Conservation (phyloP, 2,329 filamentous ascomycete genomes). For the Juglanconis sp. region DNA sequence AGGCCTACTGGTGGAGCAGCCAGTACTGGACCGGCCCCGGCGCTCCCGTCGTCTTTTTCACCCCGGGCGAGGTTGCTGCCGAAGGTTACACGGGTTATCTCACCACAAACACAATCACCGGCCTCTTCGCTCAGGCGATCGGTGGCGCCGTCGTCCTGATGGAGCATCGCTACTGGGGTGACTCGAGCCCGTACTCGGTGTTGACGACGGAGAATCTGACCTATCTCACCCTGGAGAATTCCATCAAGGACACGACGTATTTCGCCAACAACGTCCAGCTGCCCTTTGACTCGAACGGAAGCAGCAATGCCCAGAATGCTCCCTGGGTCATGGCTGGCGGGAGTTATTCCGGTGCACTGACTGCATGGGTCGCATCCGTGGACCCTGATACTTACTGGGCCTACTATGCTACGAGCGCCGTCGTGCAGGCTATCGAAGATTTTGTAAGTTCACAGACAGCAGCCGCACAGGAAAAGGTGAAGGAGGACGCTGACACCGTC, state of each 20-base stretch:
- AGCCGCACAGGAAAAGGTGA: too few species aligned
- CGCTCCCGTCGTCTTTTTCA: conserved; percentile 38
- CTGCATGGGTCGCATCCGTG: conserved; percentile 48
- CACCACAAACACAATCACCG: conserved; percentile 37
- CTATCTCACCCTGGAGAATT: conserved; percentile 39
- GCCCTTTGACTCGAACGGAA: conserved; percentile 45
- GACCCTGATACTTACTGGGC: conserved; percentile 58
- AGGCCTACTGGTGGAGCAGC: conserved; percentile 39
- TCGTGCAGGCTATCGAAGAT: conserved; percentile 48
- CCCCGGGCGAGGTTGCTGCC: conserved; percentile 37
- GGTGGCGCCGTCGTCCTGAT: conserved; percentile 38
- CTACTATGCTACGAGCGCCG: conserved; percentile 54
- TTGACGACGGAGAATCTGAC: conserved; percentile 36
- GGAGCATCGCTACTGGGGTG: conserved; percentile 43
- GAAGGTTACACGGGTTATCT: conserved; percentile 37
- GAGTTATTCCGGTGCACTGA: conserved; percentile 53
- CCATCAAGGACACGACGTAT: conserved; percentile 38
- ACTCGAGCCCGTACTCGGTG: conserved; percentile 33
- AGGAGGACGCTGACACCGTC: not conserved
- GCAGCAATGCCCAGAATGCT: conserved; percentile 44
- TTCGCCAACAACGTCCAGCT: conserved; percentile 42
- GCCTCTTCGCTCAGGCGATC: conserved; percentile 35
- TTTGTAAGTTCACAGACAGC: conserved; percentile 29
- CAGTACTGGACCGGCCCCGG: conserved; percentile 39
- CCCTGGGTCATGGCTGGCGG: conserved; percentile 56